These are phyloP conservation scores for Wickerhamiella allomyrinae DNA, from an alignment of 805 yeast species.

Conservation along the genomic window DNA sequence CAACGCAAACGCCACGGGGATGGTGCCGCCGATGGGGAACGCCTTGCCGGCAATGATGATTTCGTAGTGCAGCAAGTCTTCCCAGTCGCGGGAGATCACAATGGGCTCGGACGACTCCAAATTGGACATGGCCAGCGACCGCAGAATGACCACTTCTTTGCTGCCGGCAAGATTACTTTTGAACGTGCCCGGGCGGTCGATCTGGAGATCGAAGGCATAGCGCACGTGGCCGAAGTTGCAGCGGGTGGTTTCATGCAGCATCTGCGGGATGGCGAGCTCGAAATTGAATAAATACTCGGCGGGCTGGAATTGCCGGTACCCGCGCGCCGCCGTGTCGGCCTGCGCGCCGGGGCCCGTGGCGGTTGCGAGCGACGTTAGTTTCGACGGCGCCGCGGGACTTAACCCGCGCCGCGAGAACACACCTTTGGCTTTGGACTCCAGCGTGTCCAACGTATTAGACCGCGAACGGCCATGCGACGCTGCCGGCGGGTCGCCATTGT, in stretches of 20 bases:
- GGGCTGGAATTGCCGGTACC: conserved; percentile 45
- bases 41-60: conserved; percentile 83
- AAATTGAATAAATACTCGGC: conserved; percentile 90
- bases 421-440: background rate
- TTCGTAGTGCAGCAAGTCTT: conserved; percentile 77
- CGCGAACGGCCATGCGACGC: background rate
- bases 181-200: conserved; percentile 76
- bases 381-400: background rate
- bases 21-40: conserved; percentile 63
- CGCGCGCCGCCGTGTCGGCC: conserved; percentile 16
- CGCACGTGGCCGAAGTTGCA: conserved; percentile 72
- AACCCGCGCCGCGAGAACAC: background rate
- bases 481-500: background rate
- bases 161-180: conserved; percentile 57
- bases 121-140: conserved; percentile 65
- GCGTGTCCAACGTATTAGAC: background rate
- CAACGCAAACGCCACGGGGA: conserved; percentile 74
- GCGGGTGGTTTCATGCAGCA: conserved; percentile 63
- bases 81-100: conserved; percentile 85
- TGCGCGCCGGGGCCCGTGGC: background rate
- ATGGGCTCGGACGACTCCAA: conserved; percentile 89
- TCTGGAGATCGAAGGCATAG: conserved; percentile 52
- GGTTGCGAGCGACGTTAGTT: background rate
- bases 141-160: conserved; percentile 48
- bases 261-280: conserved; percentile 73